Conservation (phyloP, 1,139 yeast species). For the Eremothecium sinecaudum region DNA sequence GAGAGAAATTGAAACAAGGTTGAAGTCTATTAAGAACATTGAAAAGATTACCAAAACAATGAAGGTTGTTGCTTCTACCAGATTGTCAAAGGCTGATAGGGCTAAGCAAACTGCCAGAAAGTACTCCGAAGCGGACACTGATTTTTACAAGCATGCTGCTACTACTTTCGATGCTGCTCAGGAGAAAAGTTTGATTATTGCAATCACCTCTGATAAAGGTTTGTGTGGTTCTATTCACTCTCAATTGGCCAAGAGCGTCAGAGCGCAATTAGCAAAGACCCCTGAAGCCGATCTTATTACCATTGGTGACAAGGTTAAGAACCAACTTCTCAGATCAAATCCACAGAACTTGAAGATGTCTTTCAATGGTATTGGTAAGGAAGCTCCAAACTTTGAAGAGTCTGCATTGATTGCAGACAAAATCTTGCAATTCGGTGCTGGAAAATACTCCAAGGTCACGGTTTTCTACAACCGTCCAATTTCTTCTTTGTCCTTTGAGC, state of each 20-base stretch:
- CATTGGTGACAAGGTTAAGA: slow-evolving; percentile 89
- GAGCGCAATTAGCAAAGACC: slow-evolving; percentile 48
- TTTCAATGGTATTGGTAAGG: slow-evolving; percentile 89
- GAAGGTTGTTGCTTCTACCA: slow-evolving; percentile 98
- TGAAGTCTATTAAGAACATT: slow-evolving; percentile 95
- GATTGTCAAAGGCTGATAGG: slow-evolving; percentile 90
- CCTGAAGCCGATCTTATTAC: slow-evolving; percentile 76
- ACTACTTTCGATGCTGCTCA: slow-evolving; percentile 45
- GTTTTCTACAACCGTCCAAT: slow-evolving; percentile 81
- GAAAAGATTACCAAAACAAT: slow-evolving; percentile 99
- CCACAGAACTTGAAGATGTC: slow-evolving; percentile 61
- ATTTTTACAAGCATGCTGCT: slow-evolving; percentile 75
- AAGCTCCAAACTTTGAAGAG: slow-evolving; percentile 88
- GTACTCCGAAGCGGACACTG: slow-evolving; percentile 71
- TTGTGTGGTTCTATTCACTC: slow-evolving; percentile 98
- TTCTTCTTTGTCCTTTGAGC: slow-evolving; percentile 85
- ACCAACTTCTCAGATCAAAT: slow-evolving; percentile 78
- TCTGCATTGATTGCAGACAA: slow-evolving; percentile 85
- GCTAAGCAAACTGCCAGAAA: slow-evolving; percentile 87
- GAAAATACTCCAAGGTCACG: slow-evolving; percentile 64
- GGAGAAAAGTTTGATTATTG: slow-evolving; percentile 65
- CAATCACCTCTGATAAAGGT: slow-evolving; percentile 94
- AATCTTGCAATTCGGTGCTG: slow-evolving; percentile 45
- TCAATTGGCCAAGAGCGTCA: slow-evolving; percentile 82
- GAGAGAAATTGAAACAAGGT: slow-evolving; percentile 97